A percentile compares a stretch with the other conserved stretches of the same genome.
phyloP scores from a whole-genome alignment of 169 alveolate genomes.

The Plasmodium berghei region DNA sequence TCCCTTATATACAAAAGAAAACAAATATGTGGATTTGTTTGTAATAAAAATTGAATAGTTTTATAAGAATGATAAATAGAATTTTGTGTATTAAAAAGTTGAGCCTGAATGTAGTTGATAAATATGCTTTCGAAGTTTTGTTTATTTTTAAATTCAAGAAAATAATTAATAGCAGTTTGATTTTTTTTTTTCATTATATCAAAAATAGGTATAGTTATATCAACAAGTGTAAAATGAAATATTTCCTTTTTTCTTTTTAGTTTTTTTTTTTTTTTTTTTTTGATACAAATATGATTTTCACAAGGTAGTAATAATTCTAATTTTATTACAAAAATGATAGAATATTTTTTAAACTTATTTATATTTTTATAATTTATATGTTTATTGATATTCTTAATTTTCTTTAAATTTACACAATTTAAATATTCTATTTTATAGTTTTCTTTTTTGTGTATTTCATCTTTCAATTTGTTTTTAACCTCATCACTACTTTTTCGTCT shows the following conservation, averaged over 20 bases:
- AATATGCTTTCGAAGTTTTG: conserved; percentile 57
- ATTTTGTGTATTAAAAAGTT: conserved; percentile 22
- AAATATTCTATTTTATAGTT: background rate
- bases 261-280: background rate
- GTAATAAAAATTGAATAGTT: conserved; percentile 30
- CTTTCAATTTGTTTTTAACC: background rate
- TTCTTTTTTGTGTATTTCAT: background rate
- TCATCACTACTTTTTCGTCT: background rate
- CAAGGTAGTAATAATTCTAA: conserved; percentile 11
- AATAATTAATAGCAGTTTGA: conserved; percentile 30
- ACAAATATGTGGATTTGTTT: conserved; percentile 25
- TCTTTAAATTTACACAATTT: conserved; percentile 37
- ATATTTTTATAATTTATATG: conserved; percentile 32
- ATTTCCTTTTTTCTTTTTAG: conserved; percentile 11
- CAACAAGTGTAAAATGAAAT: conserved; percentile 63
- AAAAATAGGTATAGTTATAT: conserved; percentile 53
- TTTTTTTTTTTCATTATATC: conserved; percentile 44
- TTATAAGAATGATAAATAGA: background rate
- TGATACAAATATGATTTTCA: too few species aligned
- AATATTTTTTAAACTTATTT: conserved; percentile 51
- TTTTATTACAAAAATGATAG: conserved; percentile 52
- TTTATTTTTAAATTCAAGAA: conserved; percentile 33
- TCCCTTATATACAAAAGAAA: conserved; percentile 45
- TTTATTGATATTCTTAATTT: conserved; percentile 15
- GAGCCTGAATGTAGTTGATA: conserved; percentile 48